Evolutionary conservation across 2,329 filamentous ascomycete species (phyloP).

Genomic region (Sporothrix curviconia): DNA sequence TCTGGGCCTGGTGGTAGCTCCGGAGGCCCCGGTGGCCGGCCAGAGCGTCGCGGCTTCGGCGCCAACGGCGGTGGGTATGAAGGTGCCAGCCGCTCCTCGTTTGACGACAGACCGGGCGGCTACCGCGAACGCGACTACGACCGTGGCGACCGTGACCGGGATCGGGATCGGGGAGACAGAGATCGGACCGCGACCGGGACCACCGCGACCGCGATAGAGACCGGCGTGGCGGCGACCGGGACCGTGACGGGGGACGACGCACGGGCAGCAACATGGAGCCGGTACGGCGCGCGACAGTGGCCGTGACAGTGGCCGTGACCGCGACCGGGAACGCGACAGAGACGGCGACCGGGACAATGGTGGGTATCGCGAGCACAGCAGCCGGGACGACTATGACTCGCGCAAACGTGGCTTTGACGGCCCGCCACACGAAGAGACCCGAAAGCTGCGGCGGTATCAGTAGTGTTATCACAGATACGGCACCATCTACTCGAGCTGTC

Average conservation of each 20-base stretch:
- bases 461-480: too few species aligned
- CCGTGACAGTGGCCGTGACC: conserved; percentile 1
- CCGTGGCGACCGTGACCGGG: conserved; percentile 33
- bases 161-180: conserved; percentile 35
- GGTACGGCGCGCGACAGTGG: conserved; percentile 20
- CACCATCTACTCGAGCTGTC: too few species aligned
- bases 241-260: conserved; percentile 31
- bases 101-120: conserved; percentile 41
- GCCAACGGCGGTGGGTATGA: conserved; percentile 42
- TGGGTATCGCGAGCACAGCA: conserved; percentile 26
- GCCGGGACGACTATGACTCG: conserved; percentile 42
- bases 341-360: conserved; percentile 21
- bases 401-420: conserved; percentile 70
- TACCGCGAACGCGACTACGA: conserved; percentile 41
- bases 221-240: conserved; percentile 9
- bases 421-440: conserved; percentile 70
- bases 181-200: conserved; percentile 32
- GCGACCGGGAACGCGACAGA: neutral
- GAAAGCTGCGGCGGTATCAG: conserved; percentile 60
- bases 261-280: conserved; percentile 26
- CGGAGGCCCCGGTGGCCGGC: conserved; percentile 49
- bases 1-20: too few species aligned
- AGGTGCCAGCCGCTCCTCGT: conserved; percentile 34
- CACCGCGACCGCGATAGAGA: conserved; percentile 32
- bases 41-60: conserved; percentile 38